phyloP scores from a whole-genome alignment of 2,329 filamentous ascomycete species.

The Teratosphaeriaceae sp. region DNA sequence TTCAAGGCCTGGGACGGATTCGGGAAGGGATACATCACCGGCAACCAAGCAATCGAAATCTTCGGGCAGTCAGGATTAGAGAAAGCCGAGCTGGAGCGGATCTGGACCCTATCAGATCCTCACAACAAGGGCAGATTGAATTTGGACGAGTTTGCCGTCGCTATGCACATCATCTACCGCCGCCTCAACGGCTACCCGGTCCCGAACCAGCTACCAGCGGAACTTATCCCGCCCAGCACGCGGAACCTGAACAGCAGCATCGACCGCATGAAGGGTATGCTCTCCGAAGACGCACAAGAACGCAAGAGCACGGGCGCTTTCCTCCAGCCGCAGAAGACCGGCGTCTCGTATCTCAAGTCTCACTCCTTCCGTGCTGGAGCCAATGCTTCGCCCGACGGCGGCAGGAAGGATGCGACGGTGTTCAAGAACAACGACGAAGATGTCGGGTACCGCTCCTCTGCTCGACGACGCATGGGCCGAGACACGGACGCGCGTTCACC shows the following conservation, averaged over 20 bases:
- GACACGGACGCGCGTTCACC: conserved; percentile 59
- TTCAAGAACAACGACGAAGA: conserved; percentile 94
- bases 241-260: conserved; percentile 90
- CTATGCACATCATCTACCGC: conserved; percentile 98
- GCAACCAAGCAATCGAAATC: conserved; percentile 91
- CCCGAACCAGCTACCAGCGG: conserved; percentile 77
- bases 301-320: conserved; percentile 86
- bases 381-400: conserved; percentile 43
- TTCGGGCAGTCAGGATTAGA: conserved; percentile 93
- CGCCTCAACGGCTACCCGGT: conserved; percentile 94
- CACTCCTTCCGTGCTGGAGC: conserved; percentile 68
- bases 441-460: conserved; percentile 82
- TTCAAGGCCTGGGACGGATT: conserved; percentile 97
- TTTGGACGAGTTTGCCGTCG: conserved; percentile 94
- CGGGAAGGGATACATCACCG: conserved; percentile 83
- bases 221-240: conserved; percentile 90
- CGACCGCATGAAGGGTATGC: conserved; percentile 81
- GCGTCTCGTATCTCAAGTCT: conserved; percentile 95
- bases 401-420: conserved; percentile 86
- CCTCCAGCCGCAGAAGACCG: conserved; percentile 88
- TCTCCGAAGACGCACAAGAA: conserved; percentile 82
- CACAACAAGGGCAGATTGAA: conserved; percentile 92
- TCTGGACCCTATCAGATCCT: conserved; percentile 92
- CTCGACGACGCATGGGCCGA: conserved; percentile 70
- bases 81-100: conserved; percentile 79